Base-by-base conservation (phyloP, 306 rosid genomes). In the Parietaria judaica region DNA sequence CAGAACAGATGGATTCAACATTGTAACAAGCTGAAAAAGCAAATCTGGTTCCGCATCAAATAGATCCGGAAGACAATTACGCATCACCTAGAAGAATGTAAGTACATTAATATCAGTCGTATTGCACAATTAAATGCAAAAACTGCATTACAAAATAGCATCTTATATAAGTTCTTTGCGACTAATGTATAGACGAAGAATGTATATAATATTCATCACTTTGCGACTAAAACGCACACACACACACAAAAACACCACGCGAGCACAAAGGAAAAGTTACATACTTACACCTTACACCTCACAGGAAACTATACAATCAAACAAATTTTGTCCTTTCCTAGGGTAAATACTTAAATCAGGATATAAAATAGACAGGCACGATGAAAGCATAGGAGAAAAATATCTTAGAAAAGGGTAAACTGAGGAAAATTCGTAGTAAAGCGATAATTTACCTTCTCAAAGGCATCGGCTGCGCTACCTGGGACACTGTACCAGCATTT, bases 401-500 rank as follows among this genome's bases (percentile, higher is more conserved):
- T 8, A 41, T 41, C 9, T 41, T 41, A 3, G 45, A 41, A 41
- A 41, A 41, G 45, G 1, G 15, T 2, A 49, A 49, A 49, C 15
- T n/a, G 45, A 5, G 15, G 5, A 49, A 49, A 49, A 4, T 1
- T 49, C 15, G 53, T 9, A 10, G 53, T 62, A 52, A 44, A 23
- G 59, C 7, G 23, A 38, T 3, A 14, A 54, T 52, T 67, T 76
- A 91, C 98, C 95, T 92, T 80, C 77, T 92, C 98, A 76, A 92
- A 92, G 54, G 95, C 86, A 72, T 50, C 51, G 37, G 96, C 95
- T 76, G 86, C 83, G 75, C 74, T 77, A 69, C 98, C 98, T 75
- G 98, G 98, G 68, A 92, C 83, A 61, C 98, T 92, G 78, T 92
- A 92, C 98, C 98, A 92, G 72, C 95, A 92, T 76, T 92, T 92